Base-by-base conservation (phyloP, 768 basidiomycete genomes). In the Russula abietina region DNA sequence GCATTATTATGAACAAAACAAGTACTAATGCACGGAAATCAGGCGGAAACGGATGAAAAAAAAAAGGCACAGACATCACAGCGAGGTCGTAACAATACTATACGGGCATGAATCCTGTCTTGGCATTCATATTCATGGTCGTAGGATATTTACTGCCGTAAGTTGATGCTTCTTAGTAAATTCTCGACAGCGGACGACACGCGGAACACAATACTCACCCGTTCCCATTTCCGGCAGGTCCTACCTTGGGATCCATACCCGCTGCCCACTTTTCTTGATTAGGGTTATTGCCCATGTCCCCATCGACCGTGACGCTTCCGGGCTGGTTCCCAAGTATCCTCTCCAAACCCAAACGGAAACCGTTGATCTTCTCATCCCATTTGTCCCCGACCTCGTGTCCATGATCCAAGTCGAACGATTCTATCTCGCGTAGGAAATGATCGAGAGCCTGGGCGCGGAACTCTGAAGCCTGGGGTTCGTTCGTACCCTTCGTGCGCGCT, bases 391-490 rank as follows among this genome's bases (percentile, higher is more conserved):
- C 55, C 4, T 76, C 74, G 11, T 74, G 64, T 24, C 72, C 87
- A 57, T 79, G 70, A 66, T 89, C 88, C 69, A 87, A 74, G 55
- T 77, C 68, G 66, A 85, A 87, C 2, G 82, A 81, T 49, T 78
- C 69, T 41, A 78, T 77, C 65, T 88, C 84, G 30, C 88, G 84
- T 28, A 89, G 74, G 66, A 84, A 91, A 24, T 83, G 79, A 26
- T 88, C 84, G 1, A 90, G 76, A 61, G 86, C 84, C 64, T 84
- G 83, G 3, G 76, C 77, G 12, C 82, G 80, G 3, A 75, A 70
- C 33, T 78, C 75, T 0, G 86, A 87, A n/a, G 79, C 56, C 64
- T 89, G 86, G 2, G 89, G 89, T 67, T 90, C 88, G 41, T 81
- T 81, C 0, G 86, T 83, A 12, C 87, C 86, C 30, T 87, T 82